Percentiles rank a stretch among this genome's conserved stretches.
phyloP scores from a whole-genome alignment of 2,329 filamentous ascomycete species.

The Moelleriella libera region DNA sequence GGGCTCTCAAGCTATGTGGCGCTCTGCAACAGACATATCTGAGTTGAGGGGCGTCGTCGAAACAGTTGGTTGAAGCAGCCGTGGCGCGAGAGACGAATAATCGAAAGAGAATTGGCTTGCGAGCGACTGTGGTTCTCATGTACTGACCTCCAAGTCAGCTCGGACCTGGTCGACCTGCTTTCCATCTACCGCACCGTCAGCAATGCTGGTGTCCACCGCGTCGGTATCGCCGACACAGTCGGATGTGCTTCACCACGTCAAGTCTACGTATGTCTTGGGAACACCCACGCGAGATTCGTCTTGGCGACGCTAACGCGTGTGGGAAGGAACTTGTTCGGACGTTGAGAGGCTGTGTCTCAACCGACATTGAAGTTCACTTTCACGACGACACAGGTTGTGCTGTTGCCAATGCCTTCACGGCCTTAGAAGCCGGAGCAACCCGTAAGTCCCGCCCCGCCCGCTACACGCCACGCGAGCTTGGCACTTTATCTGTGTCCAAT shows the following conservation, averaged over 20 bases:
- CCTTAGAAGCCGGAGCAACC: constrained; percentile 77
- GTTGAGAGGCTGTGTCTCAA: constrained; percentile 38
- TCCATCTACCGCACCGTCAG: constrained; percentile 70
- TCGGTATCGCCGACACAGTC: constrained; percentile 92
- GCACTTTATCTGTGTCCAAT: too few relatives aligned
- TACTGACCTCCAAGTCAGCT: not conserved
- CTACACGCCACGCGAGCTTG: too few relatives aligned
- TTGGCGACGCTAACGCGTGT: not conserved
- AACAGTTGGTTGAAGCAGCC: too few relatives aligned
- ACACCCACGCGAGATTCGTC: not conserved
- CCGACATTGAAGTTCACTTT: constrained; percentile 78
- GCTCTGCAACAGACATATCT: too few relatives aligned
- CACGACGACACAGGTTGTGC: constrained; percentile 87
- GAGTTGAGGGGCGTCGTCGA: too few relatives aligned
- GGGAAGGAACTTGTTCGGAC: constrained; percentile 59
- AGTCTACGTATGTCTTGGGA: constrained; percentile 41
- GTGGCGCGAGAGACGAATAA: too few relatives aligned
- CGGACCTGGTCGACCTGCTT: constrained; percentile 57
- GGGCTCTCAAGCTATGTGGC: too few relatives aligned
- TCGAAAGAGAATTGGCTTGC: too few relatives aligned
- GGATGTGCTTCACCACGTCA: constrained; percentile 72
- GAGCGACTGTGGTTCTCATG: not conserved
- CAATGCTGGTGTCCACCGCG: constrained; percentile 68
- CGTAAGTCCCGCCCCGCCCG: constrained; percentile 13
- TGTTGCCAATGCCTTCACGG: constrained; percentile 77